Evolutionary conservation across 2,329 filamentous ascomycete genomes (phyloP).

Genomic region (Fusarium sambucinum): DNA sequence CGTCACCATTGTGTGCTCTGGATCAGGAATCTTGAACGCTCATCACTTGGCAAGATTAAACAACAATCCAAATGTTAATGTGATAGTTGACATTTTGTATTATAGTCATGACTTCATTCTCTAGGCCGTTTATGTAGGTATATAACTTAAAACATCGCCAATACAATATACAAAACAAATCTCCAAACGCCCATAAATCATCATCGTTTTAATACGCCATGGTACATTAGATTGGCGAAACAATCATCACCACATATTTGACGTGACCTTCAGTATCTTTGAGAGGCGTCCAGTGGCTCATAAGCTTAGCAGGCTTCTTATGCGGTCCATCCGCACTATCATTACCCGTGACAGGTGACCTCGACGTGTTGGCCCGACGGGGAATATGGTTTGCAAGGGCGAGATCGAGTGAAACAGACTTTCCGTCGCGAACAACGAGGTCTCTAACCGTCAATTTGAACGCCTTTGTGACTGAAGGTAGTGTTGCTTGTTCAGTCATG

Average conservation of each 20-base stretch:
- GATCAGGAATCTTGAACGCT: too few species aligned
- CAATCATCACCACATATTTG: slow-evolving; percentile 45
- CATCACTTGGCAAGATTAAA: neutral
- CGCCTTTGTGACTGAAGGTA: slow-evolving; percentile 57
- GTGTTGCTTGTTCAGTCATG: slow-evolving; percentile 61
- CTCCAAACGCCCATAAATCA: slow-evolving; percentile 5
- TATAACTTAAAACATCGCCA: slow-evolving; percentile 22
- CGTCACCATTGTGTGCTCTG: too few species aligned
- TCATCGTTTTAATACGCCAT: slow-evolving; percentile 2
- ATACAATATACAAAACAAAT: slow-evolving; percentile 19
- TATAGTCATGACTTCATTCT: slow-evolving; percentile 40
- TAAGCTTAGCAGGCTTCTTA: slow-evolving; percentile 44
- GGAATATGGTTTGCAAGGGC: slow-evolving; percentile 47
- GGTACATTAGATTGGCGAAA: slow-evolving; percentile 30
- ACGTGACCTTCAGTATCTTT: slow-evolving; percentile 44
- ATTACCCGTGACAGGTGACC: slow-evolving; percentile 16
- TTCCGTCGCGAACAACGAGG: slow-evolving; percentile 53
- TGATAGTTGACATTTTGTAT: slow-evolving; percentile 13
- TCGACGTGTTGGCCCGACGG: slow-evolving; percentile 42
- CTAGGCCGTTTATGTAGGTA: slow-evolving; percentile 37
- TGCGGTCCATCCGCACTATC: slow-evolving; percentile 31
- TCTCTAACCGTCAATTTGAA: slow-evolving; percentile 61
- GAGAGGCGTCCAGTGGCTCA: slow-evolving; percentile 49
- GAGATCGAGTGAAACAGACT: slow-evolving; percentile 52
- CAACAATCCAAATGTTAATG: too few species aligned